These are phyloP conservation scores for Groenewaldozyma auringiensis DNA, from an alignment of 1,139 yeast species.

Conservation along the genomic window DNA sequence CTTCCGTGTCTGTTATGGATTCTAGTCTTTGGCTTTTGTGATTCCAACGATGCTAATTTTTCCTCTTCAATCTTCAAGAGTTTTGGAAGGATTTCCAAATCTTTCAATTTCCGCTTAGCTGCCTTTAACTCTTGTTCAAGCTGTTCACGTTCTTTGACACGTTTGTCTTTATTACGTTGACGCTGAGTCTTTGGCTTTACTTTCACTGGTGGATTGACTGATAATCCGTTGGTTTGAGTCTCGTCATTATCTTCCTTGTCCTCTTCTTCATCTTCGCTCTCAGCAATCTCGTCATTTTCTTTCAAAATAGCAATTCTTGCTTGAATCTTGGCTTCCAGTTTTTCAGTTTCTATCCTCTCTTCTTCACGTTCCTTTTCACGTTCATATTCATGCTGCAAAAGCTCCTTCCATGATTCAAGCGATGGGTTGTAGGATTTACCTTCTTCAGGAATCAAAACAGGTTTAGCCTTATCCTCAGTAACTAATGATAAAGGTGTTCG, in stretches of 20 bases:
- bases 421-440: slow-evolving; percentile 95
- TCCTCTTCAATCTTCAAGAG: slow-evolving; percentile 21
- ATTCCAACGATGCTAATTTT: slow-evolving; percentile 10
- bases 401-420: slow-evolving; percentile 69
- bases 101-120: slow-evolving; percentile 52
- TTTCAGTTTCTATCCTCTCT: slow-evolving; percentile 48
- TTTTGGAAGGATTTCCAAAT: slow-evolving; percentile 37
- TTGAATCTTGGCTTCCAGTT: slow-evolving; percentile 57
- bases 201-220: slow-evolving; percentile 64
- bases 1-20: slow-evolving; percentile 27
- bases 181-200: slow-evolving; percentile 68
- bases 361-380: slow-evolving; percentile 63
- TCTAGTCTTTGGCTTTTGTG: slow-evolving; percentile 21
- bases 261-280: slow-evolving; percentile 29
- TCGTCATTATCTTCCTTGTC: slow-evolving; percentile 29
- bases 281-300: slow-evolving; percentile 39
- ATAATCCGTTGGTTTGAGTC: slow-evolving; percentile 39
- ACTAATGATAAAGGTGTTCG: slow-evolving; percentile 45
- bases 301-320: slow-evolving; percentile 51
- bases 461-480: slow-evolving; percentile 26
- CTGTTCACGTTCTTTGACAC: slow-evolving; percentile 52
- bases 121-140: slow-evolving; percentile 53
- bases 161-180: slow-evolving; percentile 64
- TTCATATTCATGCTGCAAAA: slow-evolving; percentile 59
- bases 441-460: slow-evolving; percentile 56